Conservation (phyloP, 2,329 filamentous ascomycete species). For the Aspergillus alliaceus region DNA sequence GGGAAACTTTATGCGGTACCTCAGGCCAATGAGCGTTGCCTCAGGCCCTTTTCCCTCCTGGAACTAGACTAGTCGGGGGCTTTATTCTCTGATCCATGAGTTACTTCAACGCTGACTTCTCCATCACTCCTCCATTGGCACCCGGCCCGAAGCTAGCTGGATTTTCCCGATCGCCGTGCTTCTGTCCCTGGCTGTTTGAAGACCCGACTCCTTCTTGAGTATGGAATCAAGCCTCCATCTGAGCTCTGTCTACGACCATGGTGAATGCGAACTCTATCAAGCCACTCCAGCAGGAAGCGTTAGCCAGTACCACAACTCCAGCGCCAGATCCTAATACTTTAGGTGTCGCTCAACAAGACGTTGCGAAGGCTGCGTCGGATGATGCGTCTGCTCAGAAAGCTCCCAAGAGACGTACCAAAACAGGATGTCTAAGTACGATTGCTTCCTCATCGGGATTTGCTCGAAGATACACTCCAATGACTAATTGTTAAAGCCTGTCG, state of each 20-base stretch:
- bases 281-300: slow-evolving; percentile 3
- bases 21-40: background rate
- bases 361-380: slow-evolving; percentile 16
- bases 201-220: slow-evolving; percentile 6
- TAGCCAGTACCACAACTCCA: background rate
- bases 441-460: slow-evolving; percentile 19
- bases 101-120: background rate
- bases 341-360: background rate
- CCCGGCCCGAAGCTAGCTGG: background rate
- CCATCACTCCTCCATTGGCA: background rate
- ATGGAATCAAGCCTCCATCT: slow-evolving; percentile 12
- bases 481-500: slow-evolving; percentile 68
- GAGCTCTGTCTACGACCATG: slow-evolving; percentile 8
- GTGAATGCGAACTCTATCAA: slow-evolving; percentile 10
- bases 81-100: background rate
- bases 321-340: slow-evolving; percentile 6
- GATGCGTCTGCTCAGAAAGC: slow-evolving; percentile 23
- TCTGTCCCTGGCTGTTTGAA: background rate
- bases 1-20: slow-evolving; percentile 1
- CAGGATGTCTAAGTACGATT: slow-evolving; percentile 78
- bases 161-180: background rate
- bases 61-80: background rate
- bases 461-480: slow-evolving; percentile 9
- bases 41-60: background rate
- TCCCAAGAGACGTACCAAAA: slow-evolving; percentile 77